Evolutionary conservation across 352 stramenopile species (phyloP).

Genomic region (Phytophthora tentaculata): DNA sequence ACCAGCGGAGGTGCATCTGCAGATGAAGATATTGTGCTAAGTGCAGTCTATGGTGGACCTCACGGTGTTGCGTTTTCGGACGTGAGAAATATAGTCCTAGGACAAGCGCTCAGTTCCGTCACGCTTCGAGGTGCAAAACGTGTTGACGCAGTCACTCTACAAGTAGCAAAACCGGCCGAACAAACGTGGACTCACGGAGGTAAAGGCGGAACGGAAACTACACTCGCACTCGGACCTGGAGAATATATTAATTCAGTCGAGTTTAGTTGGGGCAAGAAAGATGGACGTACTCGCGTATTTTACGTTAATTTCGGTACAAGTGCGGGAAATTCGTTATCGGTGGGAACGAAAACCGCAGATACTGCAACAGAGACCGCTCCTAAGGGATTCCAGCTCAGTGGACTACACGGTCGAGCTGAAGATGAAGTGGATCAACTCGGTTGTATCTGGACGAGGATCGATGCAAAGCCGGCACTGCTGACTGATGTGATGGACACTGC

Average conservation of each 20-base stretch:
- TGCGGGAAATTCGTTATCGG: constrained; percentile 15
- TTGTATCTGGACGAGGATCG: constrained; percentile 25
- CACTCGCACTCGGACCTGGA: constrained; percentile 37
- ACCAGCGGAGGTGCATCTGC: constrained; percentile 2
- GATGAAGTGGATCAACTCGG: constrained; percentile 30
- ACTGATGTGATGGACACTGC: constrained; percentile 16
- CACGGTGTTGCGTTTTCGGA: constrained; percentile 22
- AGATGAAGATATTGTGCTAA: constrained; percentile 19
- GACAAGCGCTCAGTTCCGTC: background rate
- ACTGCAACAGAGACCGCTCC: constrained; percentile 17
- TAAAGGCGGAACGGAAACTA: constrained; percentile 32
- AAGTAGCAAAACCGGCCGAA: background rate
- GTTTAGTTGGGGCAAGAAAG: constrained; percentile 22
- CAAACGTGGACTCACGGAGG: constrained; percentile 42
- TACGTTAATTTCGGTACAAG: constrained; percentile 29
- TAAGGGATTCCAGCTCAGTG: constrained; percentile 20
- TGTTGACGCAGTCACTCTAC: background rate
- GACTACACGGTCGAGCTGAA: constrained; percentile 23
- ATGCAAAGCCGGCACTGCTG: constrained; percentile 1
- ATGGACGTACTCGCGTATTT: constrained; percentile 23
- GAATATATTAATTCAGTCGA: constrained; percentile 20
- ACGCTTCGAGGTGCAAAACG: background rate
- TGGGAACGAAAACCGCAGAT: constrained; percentile 12
- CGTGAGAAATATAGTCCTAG: background rate
- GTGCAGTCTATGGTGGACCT: constrained; percentile 15